Base-by-base conservation (phyloP, 2,329 filamentous ascomycete species). In the Exophiala alcalophila region DNA sequence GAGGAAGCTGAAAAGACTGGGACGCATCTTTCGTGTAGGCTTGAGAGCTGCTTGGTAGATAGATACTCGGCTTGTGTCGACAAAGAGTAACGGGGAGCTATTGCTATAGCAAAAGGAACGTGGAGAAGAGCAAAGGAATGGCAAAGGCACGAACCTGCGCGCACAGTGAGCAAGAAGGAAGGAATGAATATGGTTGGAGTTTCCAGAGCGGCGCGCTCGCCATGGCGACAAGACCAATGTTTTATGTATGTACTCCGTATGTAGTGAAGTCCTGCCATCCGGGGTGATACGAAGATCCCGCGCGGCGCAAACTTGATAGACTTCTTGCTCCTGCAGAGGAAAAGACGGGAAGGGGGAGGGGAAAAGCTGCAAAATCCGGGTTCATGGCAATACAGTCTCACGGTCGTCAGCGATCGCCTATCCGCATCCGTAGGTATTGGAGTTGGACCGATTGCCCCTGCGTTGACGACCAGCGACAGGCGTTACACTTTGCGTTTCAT, bases 381-480 rank as follows among this genome's bases (percentile, higher is more conserved):
- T 27, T 35, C 19, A 30, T 26, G 31, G 15, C 25, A 25, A 9
- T n/a, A 29, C 15, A 26, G 40, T 46, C 28, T 43, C 33, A 43
- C 23, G 38, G 40, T 26, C 26, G 49, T 51, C 30, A 38, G 44
- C 32, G 38, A 45, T 48, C 14, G 28, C 29, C 21, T 39, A 36
- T 35, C 44, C 33, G 49, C 33, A 48, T 45, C 36, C 16, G 25
- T n/a, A 34, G 24, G 42, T 24, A 48, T 47, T 51, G 49, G 49
- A 39, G 24, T 32, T 40, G 28, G 25, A 20, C 19, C 12, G 15
- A 15, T 26, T 23, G 11, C 28, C 24, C 24, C 28, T 30, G 19
- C 29, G 37, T 23, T 32, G 20, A 33, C 18, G 14, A 20, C 28
- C 20, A 21, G 18, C 37, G 27, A 20, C 21, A 32, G 29, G 29